phyloP scores from a whole-genome alignment of 805 yeast genomes.

The Metschnikowia drakensbergensis region DNA sequence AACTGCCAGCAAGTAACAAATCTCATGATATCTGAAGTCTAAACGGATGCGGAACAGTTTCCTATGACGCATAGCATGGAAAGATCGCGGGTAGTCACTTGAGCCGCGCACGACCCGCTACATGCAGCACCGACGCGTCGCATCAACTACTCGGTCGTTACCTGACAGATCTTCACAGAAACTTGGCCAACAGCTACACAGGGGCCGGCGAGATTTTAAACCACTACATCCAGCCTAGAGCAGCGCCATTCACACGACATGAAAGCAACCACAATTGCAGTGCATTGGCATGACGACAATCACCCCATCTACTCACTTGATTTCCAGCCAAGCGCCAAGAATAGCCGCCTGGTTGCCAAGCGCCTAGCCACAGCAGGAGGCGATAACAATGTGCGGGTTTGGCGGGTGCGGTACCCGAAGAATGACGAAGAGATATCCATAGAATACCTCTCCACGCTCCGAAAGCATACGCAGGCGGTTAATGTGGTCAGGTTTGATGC shows the following conservation, averaged over 20 bases:
- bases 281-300: constrained; percentile 73
- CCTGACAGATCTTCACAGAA: no score
- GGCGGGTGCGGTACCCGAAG: constrained; percentile 29
- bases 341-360: background rate
- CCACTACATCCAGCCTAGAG: background rate
- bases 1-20: no score
- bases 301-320: constrained; percentile 69
- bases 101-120: no score
- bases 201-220: no score
- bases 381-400: constrained; percentile 78
- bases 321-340: constrained; percentile 46
- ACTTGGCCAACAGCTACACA: no score
- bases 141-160: no score
- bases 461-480: constrained; percentile 92
- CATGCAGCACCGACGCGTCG: no score
- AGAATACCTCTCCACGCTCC: constrained; percentile 73
- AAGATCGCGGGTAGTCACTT: no score
- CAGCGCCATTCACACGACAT: constrained; percentile 14
- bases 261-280: constrained; percentile 47
- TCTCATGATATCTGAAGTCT: no score
- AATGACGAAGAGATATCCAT: constrained; percentile 33
- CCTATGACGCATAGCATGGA: no score
- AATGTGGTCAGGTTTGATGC: constrained; percentile 82
- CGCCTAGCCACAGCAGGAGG: constrained; percentile 92
- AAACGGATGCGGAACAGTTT: no score